Base-by-base conservation (phyloP, 2,329 filamentous ascomycete species). In the Colletotrichum caudatum region DNA sequence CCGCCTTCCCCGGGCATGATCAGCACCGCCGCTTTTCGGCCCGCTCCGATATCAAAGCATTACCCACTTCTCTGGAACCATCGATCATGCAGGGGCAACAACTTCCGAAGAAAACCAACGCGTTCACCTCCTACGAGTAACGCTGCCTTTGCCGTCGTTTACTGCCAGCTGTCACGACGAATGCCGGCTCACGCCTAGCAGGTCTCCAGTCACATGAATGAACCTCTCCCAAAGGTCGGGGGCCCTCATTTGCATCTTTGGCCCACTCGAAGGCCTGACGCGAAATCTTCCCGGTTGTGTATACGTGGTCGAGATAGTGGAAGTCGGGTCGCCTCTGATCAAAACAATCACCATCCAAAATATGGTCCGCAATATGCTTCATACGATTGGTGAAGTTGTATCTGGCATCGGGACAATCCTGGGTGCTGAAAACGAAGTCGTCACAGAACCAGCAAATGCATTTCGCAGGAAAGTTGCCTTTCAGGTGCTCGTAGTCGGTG, bases 371-470 rank as follows among this genome's bases (percentile, higher is more conserved):
- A 61, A 89, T 86, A 73, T 90, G 88, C 3, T 76, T 39, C 85
- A 90, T 86, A 2, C 88, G 82, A 1, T 73, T 23, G 0, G 69
- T 41, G 66, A 84, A 86, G 44, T 80, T 82, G 2, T 9, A 12
- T 1, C 61, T 64, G 16, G 53, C 75, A 2, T 64, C 56, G n/a
- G 60, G 56, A 12, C 62, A 72, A 20, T 76, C 59, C 23, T 56
- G 37, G 3, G 79, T 73, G 7, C 75, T 74, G 67, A 85, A 87
- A 0, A 41, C 18, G 6, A 69, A 64, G 0, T 76, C 57, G 65
- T 84, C 79, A 74, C 88, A 90, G 71, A 87, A 89, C 82, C 84
- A 87, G 74, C 88, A 90, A 0, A 81, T 64, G 5, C 80, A 80
- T 14, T 74, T 74, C 0, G 14, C 11, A 0, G 86, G 86, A 7